phyloP scores from a whole-genome alignment of 2,329 filamentous ascomycete species.

The Colletotrichum trifolii region DNA sequence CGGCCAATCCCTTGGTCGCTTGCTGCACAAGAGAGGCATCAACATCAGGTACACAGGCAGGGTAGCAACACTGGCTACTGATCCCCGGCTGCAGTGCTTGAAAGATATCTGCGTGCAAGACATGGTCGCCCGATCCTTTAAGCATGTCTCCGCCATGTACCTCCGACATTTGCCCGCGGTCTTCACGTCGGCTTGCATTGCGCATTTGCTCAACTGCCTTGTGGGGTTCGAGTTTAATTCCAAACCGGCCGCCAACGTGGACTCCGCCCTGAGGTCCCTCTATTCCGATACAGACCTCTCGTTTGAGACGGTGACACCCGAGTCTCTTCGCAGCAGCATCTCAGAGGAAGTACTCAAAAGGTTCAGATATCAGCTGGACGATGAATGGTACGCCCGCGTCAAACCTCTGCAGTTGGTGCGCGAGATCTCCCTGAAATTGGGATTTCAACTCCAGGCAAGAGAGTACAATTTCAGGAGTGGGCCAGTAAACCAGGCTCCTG shows the following conservation, averaged over 20 bases:
- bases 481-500: slow-evolving; percentile 42
- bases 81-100: slow-evolving; percentile 80
- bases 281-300: slow-evolving; percentile 86
- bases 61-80: slow-evolving; percentile 77
- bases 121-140: slow-evolving; percentile 95
- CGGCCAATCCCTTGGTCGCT: slow-evolving; percentile 86
- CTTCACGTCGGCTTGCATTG: slow-evolving; percentile 81
- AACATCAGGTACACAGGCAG: slow-evolving; percentile 96
- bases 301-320: slow-evolving; percentile 83
- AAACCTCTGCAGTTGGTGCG: slow-evolving; percentile 87
- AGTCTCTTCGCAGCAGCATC: slow-evolving; percentile 75
- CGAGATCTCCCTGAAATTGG: slow-evolving; percentile 88
- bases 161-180: slow-evolving; percentile 82
- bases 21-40: slow-evolving; percentile 96
- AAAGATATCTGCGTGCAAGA: slow-evolving; percentile 84
- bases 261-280: slow-evolving; percentile 77
- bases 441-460: slow-evolving; percentile 86
- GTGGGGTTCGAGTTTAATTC: slow-evolving; percentile 81
- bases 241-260: slow-evolving; percentile 82
- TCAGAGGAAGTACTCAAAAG: slow-evolving; percentile 77
- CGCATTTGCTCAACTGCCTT: slow-evolving; percentile 94
- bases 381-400: slow-evolving; percentile 74
- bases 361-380: slow-evolving; percentile 79
- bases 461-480: slow-evolving; percentile 52
- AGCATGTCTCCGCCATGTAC: slow-evolving; percentile 86